Evolutionary conservation across 495 filamentous ascomycete genomes (phyloP), one percentile per base, ranked within the genome.

Genomic region (Hyphodiscus hymeniophilus): DNA sequence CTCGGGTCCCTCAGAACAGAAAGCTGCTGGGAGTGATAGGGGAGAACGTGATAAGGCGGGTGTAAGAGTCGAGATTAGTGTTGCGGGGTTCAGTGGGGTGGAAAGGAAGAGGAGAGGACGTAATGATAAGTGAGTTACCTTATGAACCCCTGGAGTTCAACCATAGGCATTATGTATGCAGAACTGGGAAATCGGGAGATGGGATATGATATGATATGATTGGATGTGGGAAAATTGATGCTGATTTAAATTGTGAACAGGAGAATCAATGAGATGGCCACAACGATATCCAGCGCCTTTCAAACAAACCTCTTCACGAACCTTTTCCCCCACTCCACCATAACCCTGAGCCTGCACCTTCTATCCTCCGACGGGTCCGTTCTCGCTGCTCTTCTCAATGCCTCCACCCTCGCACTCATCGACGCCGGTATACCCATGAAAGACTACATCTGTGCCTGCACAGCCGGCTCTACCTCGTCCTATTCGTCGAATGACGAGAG

Each of bases 381-480:
- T 0, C 82, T 99, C 22, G 89, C 94, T 0, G 79, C 88, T 0
- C 87, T 86, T 15, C 72, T 96, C 54, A 99, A 99, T 57, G 94
- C 92, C 8, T 81, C 85, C 0, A 96, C 91, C 0, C 77, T 99
- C 11, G 92, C 94, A 0, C 80, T 95, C 17, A 81, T 96, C 39
- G 92, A 97, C 60, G 94, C 94, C 2, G 92, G 92, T 23, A 79
- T 99, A 21, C 92, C 94, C 30, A 96, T 96, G 89, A 74, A 76
- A 2, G 88, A 92, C 57, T 90, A 95, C 57, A 73, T 97, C 0
- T 76, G 76, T n/a, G 88, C 89, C 10, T 94, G 87, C 64, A 94
- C 89, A 8, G 80, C 84, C 0, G 92, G 88, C 13, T 84, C 83
- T 55, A 89, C 85, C 10, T 76, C 72, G 0, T 77, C 76, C 16